Evolutionary conservation across 306 rosid genomes (phyloP).

Genomic region (Cucurbita pepo): DNA sequence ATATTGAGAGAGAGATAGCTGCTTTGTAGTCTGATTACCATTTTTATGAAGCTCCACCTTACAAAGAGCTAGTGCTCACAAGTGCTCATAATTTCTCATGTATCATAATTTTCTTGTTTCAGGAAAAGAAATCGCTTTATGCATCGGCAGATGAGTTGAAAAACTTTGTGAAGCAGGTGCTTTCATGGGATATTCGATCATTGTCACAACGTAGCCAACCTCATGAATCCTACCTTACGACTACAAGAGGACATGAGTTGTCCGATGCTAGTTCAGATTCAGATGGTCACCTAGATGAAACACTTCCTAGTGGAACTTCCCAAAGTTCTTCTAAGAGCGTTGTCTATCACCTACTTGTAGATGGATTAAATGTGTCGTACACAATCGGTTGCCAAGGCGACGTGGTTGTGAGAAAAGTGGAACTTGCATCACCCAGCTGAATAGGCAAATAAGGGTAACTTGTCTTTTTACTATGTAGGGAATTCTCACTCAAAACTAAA

Average conservation of each 20-base stretch:
- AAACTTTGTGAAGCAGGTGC: conserved; percentile 63
- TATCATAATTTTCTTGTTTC: not conserved
- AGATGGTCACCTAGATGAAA: conserved; percentile 28
- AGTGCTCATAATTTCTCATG: not conserved
- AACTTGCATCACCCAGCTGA: conserved; percentile 11
- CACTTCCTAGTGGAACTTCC: conserved; percentile 7
- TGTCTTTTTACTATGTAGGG: not conserved
- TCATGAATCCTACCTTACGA: conserved; percentile 19
- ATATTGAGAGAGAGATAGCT: not conserved
- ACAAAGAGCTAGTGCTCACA: not conserved
- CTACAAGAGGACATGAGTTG: conserved; percentile 10
- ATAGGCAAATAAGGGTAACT: not conserved
- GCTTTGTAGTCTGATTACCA: not conserved
- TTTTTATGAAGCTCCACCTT: not conserved
- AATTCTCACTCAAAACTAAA: not conserved
- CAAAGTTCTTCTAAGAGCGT: conserved; percentile 16
- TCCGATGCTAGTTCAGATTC: conserved; percentile 19
- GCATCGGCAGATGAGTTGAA: conserved; percentile 58
- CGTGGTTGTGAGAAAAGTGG: conserved; percentile 43
- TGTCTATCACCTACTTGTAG: conserved; percentile 56
- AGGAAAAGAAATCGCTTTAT: conserved; percentile 66
- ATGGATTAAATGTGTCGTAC: conserved; percentile 68
- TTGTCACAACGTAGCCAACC: conserved; percentile 60
- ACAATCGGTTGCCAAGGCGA: conserved; percentile 34
- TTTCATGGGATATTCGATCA: conserved; percentile 92